phyloP scores from a whole-genome alignment of 768 basidiomycete genomes.

The Russula sp. region DNA sequence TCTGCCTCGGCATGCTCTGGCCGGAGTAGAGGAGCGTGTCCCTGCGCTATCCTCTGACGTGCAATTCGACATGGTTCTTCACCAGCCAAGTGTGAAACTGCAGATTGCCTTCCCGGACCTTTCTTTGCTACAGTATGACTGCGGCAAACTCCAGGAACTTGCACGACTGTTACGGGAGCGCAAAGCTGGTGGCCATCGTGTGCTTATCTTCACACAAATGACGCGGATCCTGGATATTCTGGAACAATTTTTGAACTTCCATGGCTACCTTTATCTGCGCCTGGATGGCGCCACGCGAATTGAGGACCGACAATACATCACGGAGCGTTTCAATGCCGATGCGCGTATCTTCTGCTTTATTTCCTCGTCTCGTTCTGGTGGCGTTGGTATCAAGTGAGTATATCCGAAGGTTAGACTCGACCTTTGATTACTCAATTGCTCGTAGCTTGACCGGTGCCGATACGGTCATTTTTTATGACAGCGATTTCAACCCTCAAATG shows the following conservation, averaged over 20 bases:
- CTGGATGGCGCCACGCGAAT: conserved; percentile 93
- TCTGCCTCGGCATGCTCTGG: conserved; percentile 55
- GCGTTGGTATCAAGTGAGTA: conserved; percentile 90
- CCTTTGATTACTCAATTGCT: conserved; percentile 15
- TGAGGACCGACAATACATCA: conserved; percentile 87
- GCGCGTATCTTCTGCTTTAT: conserved; percentile 83
- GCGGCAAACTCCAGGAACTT: conserved; percentile 88
- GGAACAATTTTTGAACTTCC: conserved; percentile 86
- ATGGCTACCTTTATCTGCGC: conserved; percentile 90
- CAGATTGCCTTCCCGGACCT: conserved; percentile 93
- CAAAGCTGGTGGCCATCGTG: conserved; percentile 82
- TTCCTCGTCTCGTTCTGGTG: conserved; percentile 67
- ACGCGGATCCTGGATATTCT: conserved; percentile 89
- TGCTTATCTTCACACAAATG: conserved; percentile 97
- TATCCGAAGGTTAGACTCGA: neutral
- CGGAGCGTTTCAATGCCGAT: conserved; percentile 81
- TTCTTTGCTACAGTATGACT: conserved; percentile 88
- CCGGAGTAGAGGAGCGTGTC: conserved; percentile 31
- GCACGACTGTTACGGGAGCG: conserved; percentile 71
- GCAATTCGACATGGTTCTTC: conserved; percentile 62
- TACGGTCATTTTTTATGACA: conserved; percentile 96
- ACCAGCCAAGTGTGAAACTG: conserved; percentile 69
- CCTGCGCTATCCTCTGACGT: conserved; percentile 22
- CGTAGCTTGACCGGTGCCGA: conserved; percentile 77
- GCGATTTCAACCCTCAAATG: conserved; percentile 97